Base-by-base conservation (phyloP, 306 rosid species). In the Vigna hirtella region DNA sequence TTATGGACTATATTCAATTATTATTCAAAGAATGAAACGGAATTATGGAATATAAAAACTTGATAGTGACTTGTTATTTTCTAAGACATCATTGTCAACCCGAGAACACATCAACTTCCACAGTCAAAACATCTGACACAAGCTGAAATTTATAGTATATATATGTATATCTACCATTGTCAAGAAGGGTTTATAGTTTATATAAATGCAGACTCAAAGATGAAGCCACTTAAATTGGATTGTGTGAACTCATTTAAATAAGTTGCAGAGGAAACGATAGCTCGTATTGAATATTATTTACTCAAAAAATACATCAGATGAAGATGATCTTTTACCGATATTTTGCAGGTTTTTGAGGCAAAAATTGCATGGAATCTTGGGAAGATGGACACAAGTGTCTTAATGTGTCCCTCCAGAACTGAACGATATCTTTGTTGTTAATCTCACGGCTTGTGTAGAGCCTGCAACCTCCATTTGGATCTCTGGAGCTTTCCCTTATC, bases 371-470 rank as follows among this genome's bases (percentile, higher is more conserved):
- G 84, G 70, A 81, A 20, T 86, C 79, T 7, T 84, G 86, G 0
- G 88, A 77, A 66, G 97, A 84, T 65, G 83, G 87, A 79, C 89
- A 87, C 2, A 75, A 71, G 66, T 89, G 91, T 26, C 80, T 82
- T 55, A 91, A 59, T 3, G 91, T 89, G 67, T 91, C 94, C 62
- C 89, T 88, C 97, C 97, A 91, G 66, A 32, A 85, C 58, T 89
- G 97, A 82, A 83, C 15, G 22, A 63, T 43, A 72, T 86, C 86
- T 2, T 70, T 67, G 9, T 17, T 9, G 71, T 83, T 88, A 73
- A 86, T 83, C 80, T 89, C 89, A 68, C 91, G 87, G 69, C 97
- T 91, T 20, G 91, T 75, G 66, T 91, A 91, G n/a, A 91, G 76
- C 73, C 24, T 91, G 76, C 90, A 88, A n/a, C 87, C 85, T 77